Evolutionary conservation across 441 rosid species (phyloP).

Genomic region (Erysimum cheiri): DNA sequence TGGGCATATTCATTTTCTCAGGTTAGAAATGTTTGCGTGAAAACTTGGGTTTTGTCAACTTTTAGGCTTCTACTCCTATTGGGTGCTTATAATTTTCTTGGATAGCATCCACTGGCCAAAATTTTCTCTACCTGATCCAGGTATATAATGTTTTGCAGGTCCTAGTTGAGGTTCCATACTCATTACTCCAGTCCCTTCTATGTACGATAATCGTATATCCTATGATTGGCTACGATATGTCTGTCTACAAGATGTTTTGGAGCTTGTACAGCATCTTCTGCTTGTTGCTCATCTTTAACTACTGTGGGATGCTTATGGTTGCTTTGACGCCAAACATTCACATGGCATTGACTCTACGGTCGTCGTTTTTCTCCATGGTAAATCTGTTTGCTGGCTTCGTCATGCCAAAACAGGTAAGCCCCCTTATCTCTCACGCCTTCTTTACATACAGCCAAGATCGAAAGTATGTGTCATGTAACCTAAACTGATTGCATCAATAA

Average conservation of each 20-base stretch:
- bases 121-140: constrained; percentile 18
- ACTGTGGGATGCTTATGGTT: constrained; percentile 61
- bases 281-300: constrained; percentile 55
- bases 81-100: neutral
- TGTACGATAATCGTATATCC: constrained; percentile 57
- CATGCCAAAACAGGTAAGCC: constrained; percentile 62
- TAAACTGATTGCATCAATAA: constrained; percentile 5
- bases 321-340: constrained; percentile 52
- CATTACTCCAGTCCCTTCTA: constrained; percentile 50
- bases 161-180: constrained; percentile 55
- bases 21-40: constrained; percentile 40
- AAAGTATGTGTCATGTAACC: neutral
- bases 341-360: constrained; percentile 53
- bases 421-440: neutral
- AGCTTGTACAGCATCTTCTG: constrained; percentile 52
- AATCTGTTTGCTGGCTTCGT: constrained; percentile 67
- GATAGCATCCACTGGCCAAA: constrained; percentile 8
- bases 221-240: constrained; percentile 51
- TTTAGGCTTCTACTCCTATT: constrained; percentile 12
- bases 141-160: constrained; percentile 44
- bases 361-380: constrained; percentile 50
- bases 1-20: constrained; percentile 74
- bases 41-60: neutral
- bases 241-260: constrained; percentile 57
- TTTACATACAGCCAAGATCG: constrained; percentile 10